Evolutionary conservation across 2,329 filamentous ascomycete species (phyloP).

Genomic region (Cordyceps farinosa): DNA sequence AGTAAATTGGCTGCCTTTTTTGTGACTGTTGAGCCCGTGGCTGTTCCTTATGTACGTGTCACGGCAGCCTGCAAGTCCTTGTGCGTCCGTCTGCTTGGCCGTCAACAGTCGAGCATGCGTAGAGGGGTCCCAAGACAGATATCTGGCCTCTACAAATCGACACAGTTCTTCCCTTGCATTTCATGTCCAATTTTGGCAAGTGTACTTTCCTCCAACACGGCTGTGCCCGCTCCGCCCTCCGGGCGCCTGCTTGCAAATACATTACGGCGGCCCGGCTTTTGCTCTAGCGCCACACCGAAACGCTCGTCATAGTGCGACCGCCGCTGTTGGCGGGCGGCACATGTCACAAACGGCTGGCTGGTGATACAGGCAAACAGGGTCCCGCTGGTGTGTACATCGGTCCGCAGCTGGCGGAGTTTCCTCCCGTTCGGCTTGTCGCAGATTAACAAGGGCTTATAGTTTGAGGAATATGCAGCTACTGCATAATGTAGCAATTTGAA

Average conservation of each 20-base stretch:
- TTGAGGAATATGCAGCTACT: too few relatives aligned
- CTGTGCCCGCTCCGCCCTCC: background rate
- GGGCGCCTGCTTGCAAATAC: background rate
- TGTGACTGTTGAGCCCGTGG: too few relatives aligned
- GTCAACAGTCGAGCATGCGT: background rate
- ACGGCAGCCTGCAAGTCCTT: too few relatives aligned
- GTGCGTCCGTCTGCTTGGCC: background rate
- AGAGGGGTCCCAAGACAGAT: background rate
- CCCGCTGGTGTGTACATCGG: background rate
- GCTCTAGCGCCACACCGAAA: background rate
- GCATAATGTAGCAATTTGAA: too few relatives aligned
- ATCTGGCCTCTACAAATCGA: too few relatives aligned
- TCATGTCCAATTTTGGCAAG: background rate
- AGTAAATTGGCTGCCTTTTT: too few relatives aligned
- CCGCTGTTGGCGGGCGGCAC: background rate
- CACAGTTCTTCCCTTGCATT: too few relatives aligned
- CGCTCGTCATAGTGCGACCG: background rate
- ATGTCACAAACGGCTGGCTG: background rate
- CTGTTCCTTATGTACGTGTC: too few relatives aligned
- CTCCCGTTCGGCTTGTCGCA: too few relatives aligned
- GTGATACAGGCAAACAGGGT: background rate
- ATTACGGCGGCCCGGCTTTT: background rate
- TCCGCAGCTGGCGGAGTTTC: background rate
- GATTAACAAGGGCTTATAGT: too few relatives aligned
- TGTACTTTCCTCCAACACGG: background rate